Conservation (phyloP, 2,329 filamentous ascomycete genomes). For the Diaporthe nobilis region DNA sequence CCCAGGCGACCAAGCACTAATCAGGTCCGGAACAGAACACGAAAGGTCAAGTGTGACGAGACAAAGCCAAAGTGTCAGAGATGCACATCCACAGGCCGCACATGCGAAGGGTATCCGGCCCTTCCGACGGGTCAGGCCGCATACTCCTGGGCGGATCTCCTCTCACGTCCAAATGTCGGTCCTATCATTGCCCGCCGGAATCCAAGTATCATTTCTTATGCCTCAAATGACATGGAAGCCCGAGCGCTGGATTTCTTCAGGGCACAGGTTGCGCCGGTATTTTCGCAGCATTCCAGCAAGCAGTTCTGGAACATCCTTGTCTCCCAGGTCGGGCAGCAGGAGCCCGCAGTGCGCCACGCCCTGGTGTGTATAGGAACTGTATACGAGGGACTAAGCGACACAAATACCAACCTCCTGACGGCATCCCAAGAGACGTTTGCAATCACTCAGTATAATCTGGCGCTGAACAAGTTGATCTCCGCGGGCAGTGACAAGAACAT, state of each 20-base stretch:
- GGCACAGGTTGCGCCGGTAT: constrained; percentile 54
- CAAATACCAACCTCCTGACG: constrained; percentile 45
- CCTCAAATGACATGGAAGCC: constrained; percentile 30
- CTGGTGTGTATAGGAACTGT: constrained; percentile 64
- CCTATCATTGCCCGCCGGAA: neutral
- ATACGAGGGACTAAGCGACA: constrained; percentile 54
- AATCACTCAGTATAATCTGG: constrained; percentile 63
- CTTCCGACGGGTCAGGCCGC: constrained; percentile 35
- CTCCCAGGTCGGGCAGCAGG: constrained; percentile 59
- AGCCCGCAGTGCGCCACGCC: constrained; percentile 64
- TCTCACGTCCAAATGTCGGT: neutral
- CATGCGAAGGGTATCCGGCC: constrained; percentile 44
- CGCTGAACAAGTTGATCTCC: constrained; percentile 59
- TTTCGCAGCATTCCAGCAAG: constrained; percentile 59
- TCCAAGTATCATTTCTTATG: neutral
- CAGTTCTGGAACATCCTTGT: constrained; percentile 62
- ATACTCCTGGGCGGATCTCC: constrained; percentile 38
- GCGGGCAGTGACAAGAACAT: constrained; percentile 51
- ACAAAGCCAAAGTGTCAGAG: constrained; percentile 44
- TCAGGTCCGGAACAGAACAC: constrained; percentile 35
- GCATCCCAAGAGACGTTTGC: constrained; percentile 52
- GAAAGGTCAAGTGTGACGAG: constrained; percentile 47
- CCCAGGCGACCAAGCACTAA: neutral
- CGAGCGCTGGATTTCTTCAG: constrained; percentile 52
- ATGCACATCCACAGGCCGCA: constrained; percentile 43